Evolutionary conservation across 805 yeast species (phyloP), one percentile per base, ranked within the genome.

Genomic region (Zygosaccharomyces rouxii): DNA sequence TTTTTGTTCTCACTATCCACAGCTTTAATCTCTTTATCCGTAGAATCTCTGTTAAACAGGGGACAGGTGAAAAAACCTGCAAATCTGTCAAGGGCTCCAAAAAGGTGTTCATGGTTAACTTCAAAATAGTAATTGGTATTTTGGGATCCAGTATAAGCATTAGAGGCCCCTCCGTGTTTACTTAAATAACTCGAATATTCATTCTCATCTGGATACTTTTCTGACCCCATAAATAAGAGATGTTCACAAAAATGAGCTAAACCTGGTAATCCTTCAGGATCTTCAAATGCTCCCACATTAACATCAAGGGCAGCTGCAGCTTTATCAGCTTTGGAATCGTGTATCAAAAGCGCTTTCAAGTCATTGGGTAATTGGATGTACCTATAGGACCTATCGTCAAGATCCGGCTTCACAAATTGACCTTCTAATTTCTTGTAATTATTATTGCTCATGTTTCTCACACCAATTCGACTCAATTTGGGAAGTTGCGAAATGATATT

Each of bases 1-100:
- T 94, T 92, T 66, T 89, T 92, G 71, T 92, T 89, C 70, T 92
- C 99, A 33, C 96, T 86, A 67, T 92, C 97, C 7, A 92, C 98
- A 1, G 98, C 98, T 54, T 82, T 80, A 58, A 92, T 86, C 68
- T 92, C 99, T 48, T 97, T 77, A 62, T 89, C 96, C 62, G 89
- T 87, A 62, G 97, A 84, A 53, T 80, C 73, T 47, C 75, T 69
- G 44, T 72, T 69, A 57, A 92, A 92, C 56, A 92, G 71, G 1
- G 99, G 99, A 25, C 79, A 66, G 30, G 90, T 84, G 72, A 92
- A 92, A 64, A 92, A 92, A 65, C 92, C 98, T 4, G 96, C 79
- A 67, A 92, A 92, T 58, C 98, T 75, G 66, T 92, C 98, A 46
- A 92, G 71, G 0, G 97, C 97, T 5, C 95, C 97, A 52, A 83